A percentile compares a stretch with the other conserved stretches of the same genome.
Evolutionary conservation across 148 eudicot genomes (phyloP).

Genomic region (Spergularia marina): DNA sequence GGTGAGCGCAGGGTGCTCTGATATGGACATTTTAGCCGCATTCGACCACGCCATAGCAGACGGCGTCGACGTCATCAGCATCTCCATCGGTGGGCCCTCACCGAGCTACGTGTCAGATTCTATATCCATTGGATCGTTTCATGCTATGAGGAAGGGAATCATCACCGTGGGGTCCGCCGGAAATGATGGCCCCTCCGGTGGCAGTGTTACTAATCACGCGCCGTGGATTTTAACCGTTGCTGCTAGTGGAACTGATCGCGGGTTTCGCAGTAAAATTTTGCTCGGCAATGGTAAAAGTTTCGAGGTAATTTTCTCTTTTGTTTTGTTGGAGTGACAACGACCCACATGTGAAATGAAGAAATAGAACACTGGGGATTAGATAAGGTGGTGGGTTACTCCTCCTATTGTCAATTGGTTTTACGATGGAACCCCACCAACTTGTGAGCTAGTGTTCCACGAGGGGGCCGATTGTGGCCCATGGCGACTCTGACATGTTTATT

Average conservation of each 20-base stretch:
- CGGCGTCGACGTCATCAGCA: conserved; percentile 63
- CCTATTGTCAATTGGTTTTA: no score
- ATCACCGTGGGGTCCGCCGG: conserved; percentile 62
- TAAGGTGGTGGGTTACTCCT: no score
- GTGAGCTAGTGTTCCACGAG: no score
- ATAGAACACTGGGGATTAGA: no score
- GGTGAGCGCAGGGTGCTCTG: conserved; percentile 49
- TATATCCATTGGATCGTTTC: conserved; percentile 51
- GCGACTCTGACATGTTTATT: no score
- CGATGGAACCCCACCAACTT: no score
- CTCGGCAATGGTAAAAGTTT: conserved; percentile 49
- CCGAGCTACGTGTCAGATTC: conserved; percentile 32
- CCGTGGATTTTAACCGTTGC: conserved; percentile 75
- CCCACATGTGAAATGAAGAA: no score
- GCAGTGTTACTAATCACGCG: conserved; percentile 44
- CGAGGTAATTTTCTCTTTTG: conserved; percentile 28
- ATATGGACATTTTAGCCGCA: conserved; percentile 71
- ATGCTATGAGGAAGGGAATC: conserved; percentile 52
- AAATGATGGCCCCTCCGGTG: conserved; percentile 50
- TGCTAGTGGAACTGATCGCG: conserved; percentile 57
- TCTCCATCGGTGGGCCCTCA: conserved; percentile 49
- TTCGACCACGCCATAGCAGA: conserved; percentile 64
- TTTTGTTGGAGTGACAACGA: no score
- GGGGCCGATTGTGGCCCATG: no score
- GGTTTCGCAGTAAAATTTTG: conserved; percentile 52